Evolutionary conservation across 768 basidiomycete genomes (phyloP).

Genomic region (Scleroderma bovista): DNA sequence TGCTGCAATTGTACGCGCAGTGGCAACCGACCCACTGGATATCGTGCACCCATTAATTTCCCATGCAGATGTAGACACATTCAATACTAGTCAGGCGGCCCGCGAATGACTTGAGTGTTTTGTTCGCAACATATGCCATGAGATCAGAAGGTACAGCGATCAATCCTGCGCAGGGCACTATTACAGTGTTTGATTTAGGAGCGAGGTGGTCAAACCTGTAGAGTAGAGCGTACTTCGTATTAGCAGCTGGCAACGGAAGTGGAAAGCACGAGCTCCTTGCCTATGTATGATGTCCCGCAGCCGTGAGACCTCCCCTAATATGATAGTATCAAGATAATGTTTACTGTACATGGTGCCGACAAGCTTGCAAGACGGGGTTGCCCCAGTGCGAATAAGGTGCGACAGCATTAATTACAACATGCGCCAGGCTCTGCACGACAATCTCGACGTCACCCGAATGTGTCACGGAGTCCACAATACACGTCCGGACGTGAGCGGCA

Average conservation of each 20-base stretch:
- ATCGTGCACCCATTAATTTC: slow-evolving; percentile 21
- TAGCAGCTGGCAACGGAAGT: too few species aligned
- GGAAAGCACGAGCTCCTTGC: slow-evolving; percentile 32
- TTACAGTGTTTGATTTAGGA: slow-evolving; percentile 61
- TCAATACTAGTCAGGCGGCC: slow-evolving; percentile 38
- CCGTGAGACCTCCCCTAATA: slow-evolving; percentile 70
- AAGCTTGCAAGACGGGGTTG: slow-evolving; percentile 71
- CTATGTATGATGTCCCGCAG: slow-evolving; percentile 53
- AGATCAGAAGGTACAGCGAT: slow-evolving; percentile 78
- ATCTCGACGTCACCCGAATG: slow-evolving; percentile 47
- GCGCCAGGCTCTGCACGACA: slow-evolving; percentile 49
- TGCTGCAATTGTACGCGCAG: slow-evolving; percentile 28
- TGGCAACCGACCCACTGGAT: slow-evolving; percentile 36
- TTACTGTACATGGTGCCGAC: slow-evolving; percentile 64
- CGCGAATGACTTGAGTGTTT: slow-evolving; percentile 50
- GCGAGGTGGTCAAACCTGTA: slow-evolving; percentile 68
- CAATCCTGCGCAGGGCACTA: slow-evolving; percentile 75
- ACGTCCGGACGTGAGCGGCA: slow-evolving; percentile 38
- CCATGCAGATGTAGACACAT: slow-evolving; percentile 50
- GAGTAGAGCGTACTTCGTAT: not conserved
- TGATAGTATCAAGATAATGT: slow-evolving; percentile 86
- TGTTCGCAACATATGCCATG: slow-evolving; percentile 60
- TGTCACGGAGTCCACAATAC: slow-evolving; percentile 60
- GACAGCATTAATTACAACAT: slow-evolving; percentile 71
- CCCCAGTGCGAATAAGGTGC: slow-evolving; percentile 74